Evolutionary conservation across 345 rosid genomes (phyloP).

Genomic region (Ceriops zippeliana): DNA sequence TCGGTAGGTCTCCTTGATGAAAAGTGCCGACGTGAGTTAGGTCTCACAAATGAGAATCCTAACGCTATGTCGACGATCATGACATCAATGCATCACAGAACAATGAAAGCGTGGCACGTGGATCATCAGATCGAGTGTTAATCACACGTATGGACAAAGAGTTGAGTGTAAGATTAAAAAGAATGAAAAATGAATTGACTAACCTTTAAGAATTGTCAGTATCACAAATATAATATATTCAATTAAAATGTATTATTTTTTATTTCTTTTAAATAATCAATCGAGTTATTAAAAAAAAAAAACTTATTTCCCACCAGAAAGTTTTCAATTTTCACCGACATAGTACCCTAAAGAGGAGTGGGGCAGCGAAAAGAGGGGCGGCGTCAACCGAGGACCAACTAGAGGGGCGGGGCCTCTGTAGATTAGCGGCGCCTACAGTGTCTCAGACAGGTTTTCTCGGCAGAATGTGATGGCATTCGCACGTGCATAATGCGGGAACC

Average conservation of each 20-base stretch:
- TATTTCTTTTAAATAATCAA: no score
- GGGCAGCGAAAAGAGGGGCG: not conserved
- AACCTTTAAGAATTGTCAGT: no score
- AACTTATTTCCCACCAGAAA: no score
- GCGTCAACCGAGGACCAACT: not conserved
- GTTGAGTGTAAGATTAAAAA: no score
- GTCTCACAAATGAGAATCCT: no score
- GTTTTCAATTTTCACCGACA: no score
- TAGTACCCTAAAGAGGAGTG: not conserved
- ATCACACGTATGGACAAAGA: no score
- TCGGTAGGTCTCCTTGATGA: conserved; percentile 6
- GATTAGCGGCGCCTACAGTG: conserved; percentile 22
- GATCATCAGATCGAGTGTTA: no score
- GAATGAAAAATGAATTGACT: no score
- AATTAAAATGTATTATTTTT: no score
- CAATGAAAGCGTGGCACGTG: conserved; percentile 1
- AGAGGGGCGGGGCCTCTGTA: conserved; percentile 4
- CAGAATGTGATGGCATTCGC: not conserved
- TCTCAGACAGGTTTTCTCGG: conserved; percentile 1
- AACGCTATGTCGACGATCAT: not conserved
- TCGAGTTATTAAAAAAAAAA: no score
- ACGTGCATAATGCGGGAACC: not conserved
- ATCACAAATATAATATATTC: no score
- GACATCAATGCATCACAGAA: not conserved
- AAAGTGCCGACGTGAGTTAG: conserved; percentile 20